Percentiles rank a stretch among this genome's conserved stretches.
Evolutionary conservation across 805 yeast genomes (phyloP).

Genomic region (Maudiozyma serrabonitensis): DNA sequence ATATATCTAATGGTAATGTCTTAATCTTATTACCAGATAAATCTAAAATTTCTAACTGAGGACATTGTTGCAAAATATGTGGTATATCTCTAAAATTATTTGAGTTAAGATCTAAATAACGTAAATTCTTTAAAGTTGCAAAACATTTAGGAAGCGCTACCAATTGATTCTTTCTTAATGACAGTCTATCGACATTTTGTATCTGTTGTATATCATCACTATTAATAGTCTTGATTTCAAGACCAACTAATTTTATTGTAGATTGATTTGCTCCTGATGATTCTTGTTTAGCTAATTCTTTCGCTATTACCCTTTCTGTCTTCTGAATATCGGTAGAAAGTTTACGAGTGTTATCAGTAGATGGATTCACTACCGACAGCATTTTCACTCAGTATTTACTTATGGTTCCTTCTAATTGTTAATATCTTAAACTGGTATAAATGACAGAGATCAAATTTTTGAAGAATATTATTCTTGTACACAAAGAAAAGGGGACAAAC

Average conservation of each 20-base stretch:
- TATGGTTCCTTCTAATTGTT: too few species aligned
- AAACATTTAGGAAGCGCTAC: conserved; percentile 40
- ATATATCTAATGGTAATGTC: conserved; percentile 37
- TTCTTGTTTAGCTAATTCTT: conserved; percentile 34
- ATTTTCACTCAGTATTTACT: neutral
- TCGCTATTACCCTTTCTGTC: conserved; percentile 36
- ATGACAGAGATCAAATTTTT: too few species aligned
- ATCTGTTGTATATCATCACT: conserved; percentile 32
- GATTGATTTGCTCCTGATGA: neutral
- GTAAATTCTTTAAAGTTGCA: conserved; percentile 34
- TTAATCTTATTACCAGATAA: conserved; percentile 46
- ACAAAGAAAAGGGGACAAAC: too few species aligned
- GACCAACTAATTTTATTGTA: conserved; percentile 32
- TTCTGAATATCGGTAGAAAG: neutral
- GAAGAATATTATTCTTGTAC: too few species aligned
- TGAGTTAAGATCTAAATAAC: conserved; percentile 57
- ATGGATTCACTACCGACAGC: neutral
- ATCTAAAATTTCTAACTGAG: conserved; percentile 54
- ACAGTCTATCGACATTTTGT: conserved; percentile 38
- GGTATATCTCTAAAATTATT: conserved; percentile 52
- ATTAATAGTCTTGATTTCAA: conserved; percentile 33
- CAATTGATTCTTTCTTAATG: conserved; percentile 44
- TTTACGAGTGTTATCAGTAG: neutral
- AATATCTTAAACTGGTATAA: too few species aligned
- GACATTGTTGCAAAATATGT: conserved; percentile 28